Evolutionary conservation across 2,329 filamentous ascomycete genomes (phyloP).

Genomic region (Colletotrichum caudatum): DNA sequence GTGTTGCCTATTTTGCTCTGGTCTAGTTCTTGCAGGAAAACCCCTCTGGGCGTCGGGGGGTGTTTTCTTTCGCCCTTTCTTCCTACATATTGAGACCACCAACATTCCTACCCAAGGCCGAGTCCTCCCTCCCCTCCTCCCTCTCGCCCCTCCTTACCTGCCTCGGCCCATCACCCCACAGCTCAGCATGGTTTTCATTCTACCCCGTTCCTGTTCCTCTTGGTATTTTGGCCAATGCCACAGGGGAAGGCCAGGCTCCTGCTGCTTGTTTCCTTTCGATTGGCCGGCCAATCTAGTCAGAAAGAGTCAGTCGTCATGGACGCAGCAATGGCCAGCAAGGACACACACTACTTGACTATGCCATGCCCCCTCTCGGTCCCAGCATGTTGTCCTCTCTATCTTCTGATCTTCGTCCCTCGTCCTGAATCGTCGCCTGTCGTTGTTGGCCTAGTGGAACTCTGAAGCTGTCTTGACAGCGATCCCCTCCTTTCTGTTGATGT

Average conservation of each 20-base stretch:
- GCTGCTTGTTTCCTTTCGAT: not conserved
- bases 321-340: slow-evolving; percentile 33
- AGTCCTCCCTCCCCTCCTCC: slow-evolving; percentile 10
- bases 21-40: not conserved
- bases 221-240: slow-evolving; percentile 36
- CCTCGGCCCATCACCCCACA: slow-evolving; percentile 13
- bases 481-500: slow-evolving; percentile 43
- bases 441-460: slow-evolving; percentile 13
- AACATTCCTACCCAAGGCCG: slow-evolving; percentile 3
- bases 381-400: slow-evolving; percentile 8
- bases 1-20: not conserved
- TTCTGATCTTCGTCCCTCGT: slow-evolving; percentile 20
- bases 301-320: slow-evolving; percentile 41
- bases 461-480: slow-evolving; percentile 36
- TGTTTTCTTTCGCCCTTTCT: slow-evolving; percentile 6
- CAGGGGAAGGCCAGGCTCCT: not conserved
- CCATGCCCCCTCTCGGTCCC: slow-evolving; percentile 4
- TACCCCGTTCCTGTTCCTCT: slow-evolving; percentile 42
- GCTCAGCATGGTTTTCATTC: slow-evolving; percentile 19
- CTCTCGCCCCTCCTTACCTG: slow-evolving; percentile 20
- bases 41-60: too few species aligned
- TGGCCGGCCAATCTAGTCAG: slow-evolving; percentile 31
- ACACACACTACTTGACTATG: slow-evolving; percentile 13
- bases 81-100: slow-evolving; percentile 16
- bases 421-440: slow-evolving; percentile 37